Conservation (phyloP, 331 rosid genomes). For the Spiraea crenata region DNA sequence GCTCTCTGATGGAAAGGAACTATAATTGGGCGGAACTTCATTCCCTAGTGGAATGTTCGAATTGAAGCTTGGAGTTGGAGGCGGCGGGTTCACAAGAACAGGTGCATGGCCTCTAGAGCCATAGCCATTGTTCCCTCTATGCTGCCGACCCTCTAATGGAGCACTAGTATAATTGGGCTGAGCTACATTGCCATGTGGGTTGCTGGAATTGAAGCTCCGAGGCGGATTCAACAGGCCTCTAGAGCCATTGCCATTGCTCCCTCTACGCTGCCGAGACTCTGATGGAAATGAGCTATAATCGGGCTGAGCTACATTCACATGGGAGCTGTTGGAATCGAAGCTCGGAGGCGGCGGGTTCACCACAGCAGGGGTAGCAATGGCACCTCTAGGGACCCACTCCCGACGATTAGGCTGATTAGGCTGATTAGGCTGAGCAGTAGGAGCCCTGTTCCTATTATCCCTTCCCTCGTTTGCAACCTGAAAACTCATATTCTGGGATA, state of each 20-base stretch:
- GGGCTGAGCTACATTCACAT: conserved; percentile 20
- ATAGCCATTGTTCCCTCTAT: no score
- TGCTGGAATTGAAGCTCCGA: neutral
- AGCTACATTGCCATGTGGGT: conserved; percentile 13
- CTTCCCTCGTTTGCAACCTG: conserved; percentile 46
- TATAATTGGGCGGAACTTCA: conserved; percentile 13
- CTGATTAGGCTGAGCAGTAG: conserved; percentile 39
- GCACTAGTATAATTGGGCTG: no score
- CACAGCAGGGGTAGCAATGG: conserved; percentile 22
- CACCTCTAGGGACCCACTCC: conserved; percentile 62
- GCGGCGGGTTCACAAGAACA: conserved; percentile 11
- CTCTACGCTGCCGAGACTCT: no score
- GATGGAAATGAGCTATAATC: no score
- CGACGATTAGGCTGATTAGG: conserved; percentile 41
- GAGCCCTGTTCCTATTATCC: conserved; percentile 43
- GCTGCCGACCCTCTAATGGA: no score
- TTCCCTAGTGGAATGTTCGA: conserved; percentile 12
- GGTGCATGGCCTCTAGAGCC: neutral
- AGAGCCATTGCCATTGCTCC: no score
- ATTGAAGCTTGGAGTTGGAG: conserved; percentile 19
- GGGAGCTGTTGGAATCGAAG: neutral
- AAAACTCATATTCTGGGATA: conserved; percentile 51
- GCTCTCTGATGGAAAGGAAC: conserved; percentile 19
- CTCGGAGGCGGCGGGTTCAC: conserved; percentile 13
- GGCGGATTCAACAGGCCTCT: no score